Percentiles rank a stretch among this genome's conserved stretches.
These are phyloP conservation scores for Botrytis hyacinthi DNA, from an alignment of 2,329 filamentous ascomycete species.

Conservation along the genomic window DNA sequence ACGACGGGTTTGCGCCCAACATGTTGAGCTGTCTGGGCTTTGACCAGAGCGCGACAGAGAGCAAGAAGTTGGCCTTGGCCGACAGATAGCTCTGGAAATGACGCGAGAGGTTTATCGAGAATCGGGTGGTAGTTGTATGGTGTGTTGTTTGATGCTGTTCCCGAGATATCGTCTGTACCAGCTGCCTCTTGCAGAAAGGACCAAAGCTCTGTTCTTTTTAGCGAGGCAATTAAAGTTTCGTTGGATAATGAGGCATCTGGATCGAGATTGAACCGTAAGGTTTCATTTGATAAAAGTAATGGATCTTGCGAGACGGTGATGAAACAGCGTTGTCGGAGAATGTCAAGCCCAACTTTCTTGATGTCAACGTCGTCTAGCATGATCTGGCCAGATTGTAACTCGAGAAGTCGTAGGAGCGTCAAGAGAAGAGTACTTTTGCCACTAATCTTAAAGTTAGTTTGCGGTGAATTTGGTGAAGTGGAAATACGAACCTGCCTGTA, in stretches of 20 bases:
- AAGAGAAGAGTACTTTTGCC: constrained; percentile 18
- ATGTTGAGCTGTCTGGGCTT: neutral
- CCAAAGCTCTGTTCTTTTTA: constrained; percentile 7
- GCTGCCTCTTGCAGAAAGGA: neutral
- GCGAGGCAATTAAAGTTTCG: neutral
- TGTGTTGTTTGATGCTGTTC: neutral
- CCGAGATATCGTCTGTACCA: neutral
- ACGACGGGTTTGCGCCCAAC: neutral
- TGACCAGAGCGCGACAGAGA: neutral
- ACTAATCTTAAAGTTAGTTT: neutral
- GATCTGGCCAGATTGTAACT: constrained; percentile 6
- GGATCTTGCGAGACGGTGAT: constrained; percentile 18
- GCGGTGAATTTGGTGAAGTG: neutral
- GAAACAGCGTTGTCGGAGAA: constrained; percentile 5
- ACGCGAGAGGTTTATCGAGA: neutral
- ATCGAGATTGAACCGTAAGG: constrained; percentile 8
- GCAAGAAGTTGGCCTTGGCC: constrained; percentile 14
- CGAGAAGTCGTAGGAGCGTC: constrained; percentile 11
- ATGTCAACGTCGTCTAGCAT: constrained; percentile 5
- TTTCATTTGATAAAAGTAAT: constrained; percentile 6
- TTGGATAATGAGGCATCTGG: neutral
- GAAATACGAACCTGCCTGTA: constrained; percentile 44
- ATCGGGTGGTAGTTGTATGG: neutral
- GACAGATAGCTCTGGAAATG: neutral
- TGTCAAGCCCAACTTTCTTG: neutral